Conservation (phyloP, 805 yeast genomes). For the Spathaspora girioi region DNA sequence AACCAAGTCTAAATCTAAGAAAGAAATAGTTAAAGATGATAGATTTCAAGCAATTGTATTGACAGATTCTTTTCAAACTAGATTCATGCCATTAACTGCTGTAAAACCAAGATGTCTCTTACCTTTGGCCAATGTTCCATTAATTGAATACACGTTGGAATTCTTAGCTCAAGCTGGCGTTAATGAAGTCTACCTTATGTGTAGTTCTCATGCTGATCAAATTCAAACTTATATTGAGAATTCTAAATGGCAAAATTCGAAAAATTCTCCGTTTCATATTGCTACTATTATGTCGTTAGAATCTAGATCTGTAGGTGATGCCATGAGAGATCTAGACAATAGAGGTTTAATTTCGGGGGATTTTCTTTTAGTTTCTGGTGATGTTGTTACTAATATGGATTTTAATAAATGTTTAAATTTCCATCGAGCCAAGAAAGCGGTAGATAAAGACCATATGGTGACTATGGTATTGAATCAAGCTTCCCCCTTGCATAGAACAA, state of each 20-base stretch:
- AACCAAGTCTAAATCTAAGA: slow-evolving; percentile 48
- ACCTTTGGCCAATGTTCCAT: slow-evolving; percentile 90
- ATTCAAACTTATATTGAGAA: slow-evolving; percentile 75
- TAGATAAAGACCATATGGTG: slow-evolving; percentile 86
- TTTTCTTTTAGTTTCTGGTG: slow-evolving; percentile 87
- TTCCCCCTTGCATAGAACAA: slow-evolving; percentile 76
- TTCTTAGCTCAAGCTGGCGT: slow-evolving; percentile 90
- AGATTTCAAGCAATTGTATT: slow-evolving; percentile 91
- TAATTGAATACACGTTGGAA: slow-evolving; percentile 91
- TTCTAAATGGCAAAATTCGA: slow-evolving; percentile 56
- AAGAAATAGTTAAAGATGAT: slow-evolving; percentile 62
- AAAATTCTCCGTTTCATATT: slow-evolving; percentile 77
- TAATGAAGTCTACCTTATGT: slow-evolving; percentile 83
- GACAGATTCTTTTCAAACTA: slow-evolving; percentile 87
- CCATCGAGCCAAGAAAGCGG: slow-evolving; percentile 66
- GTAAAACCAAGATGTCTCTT: slow-evolving; percentile 85
- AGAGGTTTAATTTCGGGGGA: slow-evolving; percentile 88
- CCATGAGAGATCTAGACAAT: slow-evolving; percentile 92
- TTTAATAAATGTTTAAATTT: slow-evolving; percentile 66
- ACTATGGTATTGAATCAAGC: slow-evolving; percentile 93
- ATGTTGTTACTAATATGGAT: slow-evolving; percentile 90
- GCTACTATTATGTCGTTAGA: slow-evolving; percentile 80
- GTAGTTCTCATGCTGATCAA: slow-evolving; percentile 87
- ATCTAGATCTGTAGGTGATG: slow-evolving; percentile 91
- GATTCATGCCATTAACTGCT: slow-evolving; percentile 89